These are phyloP conservation scores for Steccherinum ochraceum DNA, from an alignment of 768 basidiomycete species.

Conservation along the genomic window DNA sequence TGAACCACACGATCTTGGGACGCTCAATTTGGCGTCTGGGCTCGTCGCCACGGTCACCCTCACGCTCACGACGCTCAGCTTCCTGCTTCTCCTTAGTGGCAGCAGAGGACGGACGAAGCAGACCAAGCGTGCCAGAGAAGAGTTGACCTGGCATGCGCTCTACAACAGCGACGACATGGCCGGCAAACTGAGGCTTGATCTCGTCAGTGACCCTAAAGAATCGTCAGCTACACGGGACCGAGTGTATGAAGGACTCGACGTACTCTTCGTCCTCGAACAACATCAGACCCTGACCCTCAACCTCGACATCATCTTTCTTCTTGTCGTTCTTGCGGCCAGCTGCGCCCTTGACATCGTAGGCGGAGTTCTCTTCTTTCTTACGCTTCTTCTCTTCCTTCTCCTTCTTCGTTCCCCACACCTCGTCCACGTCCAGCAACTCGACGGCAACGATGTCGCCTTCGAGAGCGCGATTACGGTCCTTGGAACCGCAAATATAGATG, in stretches of 20 bases:
- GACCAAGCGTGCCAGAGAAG: slow-evolving; percentile 94
- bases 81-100: slow-evolving; percentile 99
- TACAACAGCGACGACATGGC: slow-evolving; percentile 99
- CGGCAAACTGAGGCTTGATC: slow-evolving; percentile 96
- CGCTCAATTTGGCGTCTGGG: slow-evolving; percentile 79
- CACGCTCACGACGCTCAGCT: slow-evolving; percentile 93
- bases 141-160: slow-evolving; percentile 99
- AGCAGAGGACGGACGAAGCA: slow-evolving; percentile 91
- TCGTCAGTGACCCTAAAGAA: slow-evolving; percentile 84
- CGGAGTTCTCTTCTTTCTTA: slow-evolving; percentile 98
- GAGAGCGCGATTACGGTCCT: slow-evolving; percentile 95
- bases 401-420: slow-evolving; percentile 98
- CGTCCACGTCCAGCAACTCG: slow-evolving; percentile 95
- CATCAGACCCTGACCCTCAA: slow-evolving; percentile 96
- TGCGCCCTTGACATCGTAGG: slow-evolving; percentile 77
- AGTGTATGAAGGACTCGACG: slow-evolving; percentile 18
- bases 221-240: slow-evolving; percentile 8
- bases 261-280: slow-evolving; percentile 97
- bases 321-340: slow-evolving; percentile 91
- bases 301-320: slow-evolving; percentile 99
- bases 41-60: slow-evolving; percentile 86
- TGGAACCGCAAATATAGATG: slow-evolving; percentile 98
- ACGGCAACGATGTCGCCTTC: slow-evolving; percentile 99
- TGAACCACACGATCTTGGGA: slow-evolving; percentile 99
- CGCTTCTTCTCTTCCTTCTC: slow-evolving; percentile 99